Percentiles rank a stretch among this genome's conserved stretches.
Evolutionary conservation across 1,139 yeast species (phyloP).

Genomic region (Lodderomyces theae): DNA sequence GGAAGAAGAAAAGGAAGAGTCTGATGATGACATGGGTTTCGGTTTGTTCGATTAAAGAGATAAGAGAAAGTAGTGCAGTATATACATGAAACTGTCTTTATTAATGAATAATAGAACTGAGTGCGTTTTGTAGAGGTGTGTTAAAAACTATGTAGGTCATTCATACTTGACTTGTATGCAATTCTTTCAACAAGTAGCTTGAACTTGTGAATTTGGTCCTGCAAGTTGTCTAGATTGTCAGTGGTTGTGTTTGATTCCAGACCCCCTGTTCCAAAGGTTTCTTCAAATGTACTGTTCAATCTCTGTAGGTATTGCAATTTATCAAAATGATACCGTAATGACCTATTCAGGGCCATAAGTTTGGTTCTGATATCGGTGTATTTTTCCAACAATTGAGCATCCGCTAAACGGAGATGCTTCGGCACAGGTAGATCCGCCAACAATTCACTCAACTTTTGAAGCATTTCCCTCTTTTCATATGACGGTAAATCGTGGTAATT

Average conservation of each 20-base stretch:
- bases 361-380: constrained; percentile 25
- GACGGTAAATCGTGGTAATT: constrained; percentile 17
- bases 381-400: constrained; percentile 16
- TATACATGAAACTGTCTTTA: not conserved
- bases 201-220: constrained; percentile 15
- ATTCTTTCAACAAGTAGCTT: constrained; percentile 32
- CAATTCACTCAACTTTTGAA: constrained; percentile 23
- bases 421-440: constrained; percentile 35
- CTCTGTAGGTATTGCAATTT: constrained; percentile 27
- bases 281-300: constrained; percentile 17
- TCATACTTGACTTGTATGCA: constrained; percentile 9
- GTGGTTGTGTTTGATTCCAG: not conserved
- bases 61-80: not conserved
- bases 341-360: constrained; percentile 19
- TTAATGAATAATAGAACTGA: constrained; percentile 2
- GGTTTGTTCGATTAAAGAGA: constrained; percentile 75
- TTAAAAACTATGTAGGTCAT: not conserved
- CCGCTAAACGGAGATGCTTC: constrained; percentile 22
- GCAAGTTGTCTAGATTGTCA: not conserved
- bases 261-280: constrained; percentile 8
- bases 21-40: constrained; percentile 84
- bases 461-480: constrained; percentile 10
- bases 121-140: not conserved
- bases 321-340: constrained; percentile 25
- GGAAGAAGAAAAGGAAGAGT: constrained; percentile 28